Percentiles rank a stretch among this genome's conserved stretches.
Evolutionary conservation across 352 stramenopile species (phyloP).

Genomic region (Globisporangium sylvaticum): DNA sequence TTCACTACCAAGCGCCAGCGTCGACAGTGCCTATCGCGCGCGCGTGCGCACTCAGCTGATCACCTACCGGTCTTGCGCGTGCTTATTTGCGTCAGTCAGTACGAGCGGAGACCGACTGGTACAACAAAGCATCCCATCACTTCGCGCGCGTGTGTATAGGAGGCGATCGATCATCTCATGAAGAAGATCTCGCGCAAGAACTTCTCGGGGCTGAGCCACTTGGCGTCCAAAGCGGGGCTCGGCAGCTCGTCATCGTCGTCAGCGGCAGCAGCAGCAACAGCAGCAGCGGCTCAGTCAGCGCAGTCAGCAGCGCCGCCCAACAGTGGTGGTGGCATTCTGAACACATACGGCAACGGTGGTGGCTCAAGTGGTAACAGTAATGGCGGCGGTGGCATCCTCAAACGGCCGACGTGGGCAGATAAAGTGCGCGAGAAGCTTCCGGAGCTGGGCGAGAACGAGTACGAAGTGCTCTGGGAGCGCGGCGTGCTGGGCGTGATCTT

Average conservation of each 20-base stretch:
- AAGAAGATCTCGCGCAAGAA: conserved; percentile 75
- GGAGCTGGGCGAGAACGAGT: conserved; percentile 71
- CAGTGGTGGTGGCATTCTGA: conserved; percentile 5
- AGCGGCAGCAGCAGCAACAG: conserved; percentile 14
- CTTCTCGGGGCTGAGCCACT: conserved; percentile 40
- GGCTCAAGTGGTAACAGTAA: background rate
- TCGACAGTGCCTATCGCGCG: background rate
- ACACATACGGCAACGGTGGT: background rate
- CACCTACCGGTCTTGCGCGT: background rate
- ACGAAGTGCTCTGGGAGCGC: conserved; percentile 85
- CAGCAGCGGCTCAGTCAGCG: background rate
- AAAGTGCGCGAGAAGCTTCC: conserved; percentile 79
- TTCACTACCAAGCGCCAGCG: background rate
- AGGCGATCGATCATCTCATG: conserved; percentile 22
- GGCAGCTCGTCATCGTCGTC: conserved; percentile 21
- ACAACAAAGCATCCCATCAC: background rate
- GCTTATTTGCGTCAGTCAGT: background rate
- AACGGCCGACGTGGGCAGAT: conserved; percentile 65
- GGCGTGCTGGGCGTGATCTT: conserved; percentile 86
- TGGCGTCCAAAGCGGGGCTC: conserved; percentile 38
- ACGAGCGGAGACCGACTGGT: background rate
- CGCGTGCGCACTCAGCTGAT: background rate
- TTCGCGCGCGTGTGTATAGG: background rate
- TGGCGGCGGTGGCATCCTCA: conserved; percentile 14
- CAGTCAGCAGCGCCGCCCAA: conserved; percentile 9